Evolutionary conservation across 2,329 filamentous ascomycete genomes (phyloP).

Genomic region (Hyphodiscus sp.): DNA sequence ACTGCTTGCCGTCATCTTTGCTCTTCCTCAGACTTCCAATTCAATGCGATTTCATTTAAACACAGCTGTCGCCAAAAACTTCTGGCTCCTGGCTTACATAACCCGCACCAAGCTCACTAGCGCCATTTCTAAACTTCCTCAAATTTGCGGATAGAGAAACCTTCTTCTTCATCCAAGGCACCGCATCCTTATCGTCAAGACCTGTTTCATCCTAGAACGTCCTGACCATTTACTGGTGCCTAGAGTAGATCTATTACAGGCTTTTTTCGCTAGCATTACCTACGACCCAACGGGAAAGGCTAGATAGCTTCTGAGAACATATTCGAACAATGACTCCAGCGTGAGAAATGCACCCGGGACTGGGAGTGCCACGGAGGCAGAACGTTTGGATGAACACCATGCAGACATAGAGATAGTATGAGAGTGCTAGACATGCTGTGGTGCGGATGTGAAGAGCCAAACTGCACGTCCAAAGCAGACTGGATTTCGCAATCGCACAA

Average conservation of each 20-base stretch:
- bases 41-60: neutral
- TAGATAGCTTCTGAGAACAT: constrained; percentile 97
- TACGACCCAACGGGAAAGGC: constrained; percentile 74
- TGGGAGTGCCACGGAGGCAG: neutral
- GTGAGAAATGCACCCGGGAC: neutral
- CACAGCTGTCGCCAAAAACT: neutral
- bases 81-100: constrained; percentile 26
- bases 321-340: constrained; percentile 5
- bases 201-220: constrained; percentile 63
- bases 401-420: neutral
- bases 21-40: neutral
- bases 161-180: constrained; percentile 51
- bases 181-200: constrained; percentile 94
- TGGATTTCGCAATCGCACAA: neutral
- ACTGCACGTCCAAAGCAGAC: neutral
- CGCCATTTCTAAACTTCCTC: constrained; percentile 15
- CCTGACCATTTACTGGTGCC: constrained; percentile 91
- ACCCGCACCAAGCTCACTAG: constrained; percentile 27
- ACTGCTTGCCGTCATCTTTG: constrained; percentile 48
- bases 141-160: constrained; percentile 16
- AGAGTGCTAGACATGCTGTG: neutral
- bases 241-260: constrained; percentile 68
- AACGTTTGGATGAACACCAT: neutral
- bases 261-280: constrained; percentile 99
- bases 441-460: neutral